Percentiles rank a stretch among this genome's conserved stretches.
phyloP scores from a whole-genome alignment of 106 monocot species.

The Posidonia australis region DNA sequence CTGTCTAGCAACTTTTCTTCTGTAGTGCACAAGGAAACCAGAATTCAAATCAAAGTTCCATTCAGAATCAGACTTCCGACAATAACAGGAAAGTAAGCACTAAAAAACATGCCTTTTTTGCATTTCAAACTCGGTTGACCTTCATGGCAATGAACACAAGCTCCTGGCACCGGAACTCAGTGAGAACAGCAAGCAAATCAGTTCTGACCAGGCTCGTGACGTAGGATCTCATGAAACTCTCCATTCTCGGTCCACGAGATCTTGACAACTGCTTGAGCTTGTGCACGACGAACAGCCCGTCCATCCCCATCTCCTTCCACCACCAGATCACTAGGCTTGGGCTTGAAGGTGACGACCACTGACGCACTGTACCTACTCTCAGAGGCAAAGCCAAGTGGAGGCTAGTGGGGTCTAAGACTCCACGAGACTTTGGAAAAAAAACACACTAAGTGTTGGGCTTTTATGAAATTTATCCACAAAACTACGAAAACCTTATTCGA shows the following conservation, averaged over 20 bases:
- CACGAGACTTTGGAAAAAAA: no score
- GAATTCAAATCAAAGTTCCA: no score
- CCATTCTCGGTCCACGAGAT: constrained; percentile 26
- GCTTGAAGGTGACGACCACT: constrained; percentile 31
- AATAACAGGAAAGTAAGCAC: no score
- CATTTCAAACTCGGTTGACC: constrained; percentile 20
- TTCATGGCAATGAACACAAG: constrained; percentile 69
- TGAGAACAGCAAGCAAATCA: constrained; percentile 80
- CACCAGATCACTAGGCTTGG: constrained; percentile 94
- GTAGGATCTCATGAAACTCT: constrained; percentile 64
- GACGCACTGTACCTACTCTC: background rate
- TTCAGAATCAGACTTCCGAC: no score
- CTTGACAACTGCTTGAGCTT: constrained; percentile 67
- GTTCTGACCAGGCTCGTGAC: constrained; percentile 79
- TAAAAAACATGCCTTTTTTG: no score
- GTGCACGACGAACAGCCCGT: constrained; percentile 81
- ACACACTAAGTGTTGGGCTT: no score
- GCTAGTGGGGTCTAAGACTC: no score
- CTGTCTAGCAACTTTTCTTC: no score
- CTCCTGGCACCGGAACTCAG: constrained; percentile 85
- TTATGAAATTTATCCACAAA: no score
- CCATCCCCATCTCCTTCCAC: constrained; percentile 99
- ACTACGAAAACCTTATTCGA: no score
- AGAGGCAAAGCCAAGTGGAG: no score
- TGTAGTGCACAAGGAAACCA: no score